Conservation (phyloP, 495 filamentous ascomycete genomes). For the Recurvomyces mirabilis region DNA sequence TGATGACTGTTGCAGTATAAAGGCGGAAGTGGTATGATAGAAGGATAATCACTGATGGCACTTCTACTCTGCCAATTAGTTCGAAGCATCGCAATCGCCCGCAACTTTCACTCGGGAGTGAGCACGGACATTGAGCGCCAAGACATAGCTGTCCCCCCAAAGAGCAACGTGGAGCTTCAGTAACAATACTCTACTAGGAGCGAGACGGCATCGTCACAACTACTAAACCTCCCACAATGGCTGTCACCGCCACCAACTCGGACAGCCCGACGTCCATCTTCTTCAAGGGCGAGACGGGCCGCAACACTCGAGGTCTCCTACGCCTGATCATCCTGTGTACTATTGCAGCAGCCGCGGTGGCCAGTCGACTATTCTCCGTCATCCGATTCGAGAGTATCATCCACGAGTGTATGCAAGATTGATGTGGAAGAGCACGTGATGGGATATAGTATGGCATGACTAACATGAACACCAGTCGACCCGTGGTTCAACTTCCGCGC, state of each 20-base stretch:
- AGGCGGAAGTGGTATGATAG: too few relatives aligned
- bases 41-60: too few relatives aligned
- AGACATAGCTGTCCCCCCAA: too few relatives aligned
- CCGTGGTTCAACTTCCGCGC: slow-evolving; percentile 99
- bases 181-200: neutral
- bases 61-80: too few relatives aligned
- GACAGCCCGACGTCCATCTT: slow-evolving; percentile 25
- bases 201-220: too few relatives aligned
- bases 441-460: slow-evolving; percentile 38
- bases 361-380: slow-evolving; percentile 94
- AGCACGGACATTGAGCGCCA: too few relatives aligned
- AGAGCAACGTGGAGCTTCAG: too few relatives aligned
- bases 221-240: slow-evolving; percentile 8
- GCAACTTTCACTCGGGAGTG: neutral
- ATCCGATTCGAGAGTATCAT: slow-evolving; percentile 99
- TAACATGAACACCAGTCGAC: slow-evolving; percentile 54
- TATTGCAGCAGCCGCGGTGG: slow-evolving; percentile 84
- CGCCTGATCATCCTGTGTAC: slow-evolving; percentile 84
- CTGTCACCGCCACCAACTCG: slow-evolving; percentile 1
- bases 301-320: slow-evolving; percentile 73
- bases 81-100: too few relatives aligned
- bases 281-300: slow-evolving; percentile 55
- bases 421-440: too few relatives aligned
- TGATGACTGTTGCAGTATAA: too few relatives aligned
- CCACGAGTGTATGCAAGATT: slow-evolving; percentile 66